Evolutionary conservation across 2,329 filamentous ascomycete species (phyloP), one percentile per base, ranked within the genome.

Genomic region (Bimuria novae-zelandiae): DNA sequence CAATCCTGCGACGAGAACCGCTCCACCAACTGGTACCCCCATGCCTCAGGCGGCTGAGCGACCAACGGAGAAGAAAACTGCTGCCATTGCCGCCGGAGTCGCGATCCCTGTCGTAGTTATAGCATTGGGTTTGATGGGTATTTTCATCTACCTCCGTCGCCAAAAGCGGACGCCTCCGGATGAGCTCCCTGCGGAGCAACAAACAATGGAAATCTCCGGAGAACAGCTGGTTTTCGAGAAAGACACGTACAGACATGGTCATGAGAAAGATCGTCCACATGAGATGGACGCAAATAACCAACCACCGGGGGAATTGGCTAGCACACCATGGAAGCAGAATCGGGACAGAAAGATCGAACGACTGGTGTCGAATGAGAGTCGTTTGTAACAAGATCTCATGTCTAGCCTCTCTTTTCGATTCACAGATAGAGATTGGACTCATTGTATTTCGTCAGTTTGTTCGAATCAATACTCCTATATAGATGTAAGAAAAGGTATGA

Each of bases 61-160:
- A 14, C 27, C 45, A 17, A 49, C 37, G 12, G 41, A 52, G 7
- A 33, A 19, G 14, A 32, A 45, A 7, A 45, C 41, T 8, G 50
- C 47, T 16, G 46, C 52, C 25, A 57, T 60, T 11, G 49, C 47
- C 6, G 41, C 40, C 10, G 49, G 52, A 1, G 50, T 55, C n/a
- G 44, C 39, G 11, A 33, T 57, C n/a, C 57, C 54, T n/a, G 22
- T 57, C 5, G 52, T 36, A 11, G 17, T 54, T 29, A 46, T 60
- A 10, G 46, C 43, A 6, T n/a, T 57, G 1, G 41, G 44, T n/a
- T 12, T 51, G 4, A 25, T 43, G 14, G 42, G 36, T n/a, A 49
- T 57, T 23, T n/a, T 55, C 3, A 21, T 60, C 14, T 53, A 43
- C 44, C 27, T 41, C 17, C 53, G 42, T 19, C 51, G 39, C 10